phyloP scores from a whole-genome alignment of 139 green algal genomes.

The Chlorella sorokiniana region DNA sequence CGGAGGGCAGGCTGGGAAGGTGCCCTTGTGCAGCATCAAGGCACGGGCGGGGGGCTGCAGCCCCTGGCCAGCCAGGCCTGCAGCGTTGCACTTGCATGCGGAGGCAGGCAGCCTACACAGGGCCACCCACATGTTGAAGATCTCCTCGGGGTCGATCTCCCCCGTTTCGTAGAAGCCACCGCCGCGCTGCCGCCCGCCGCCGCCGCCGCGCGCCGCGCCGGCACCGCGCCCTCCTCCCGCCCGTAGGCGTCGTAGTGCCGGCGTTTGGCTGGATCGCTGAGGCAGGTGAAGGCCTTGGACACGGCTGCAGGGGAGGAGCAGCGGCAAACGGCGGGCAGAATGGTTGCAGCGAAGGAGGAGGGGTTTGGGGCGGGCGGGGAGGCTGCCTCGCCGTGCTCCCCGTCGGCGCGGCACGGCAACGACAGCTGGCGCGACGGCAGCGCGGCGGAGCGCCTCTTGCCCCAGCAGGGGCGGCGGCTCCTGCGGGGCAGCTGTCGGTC shows the following conservation, averaged over 20 bases:
- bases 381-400: background rate
- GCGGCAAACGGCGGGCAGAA: background rate
- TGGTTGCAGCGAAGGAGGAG: background rate
- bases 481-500: too few relatives aligned
- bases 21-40: too few relatives aligned
- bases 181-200: conserved; percentile 17
- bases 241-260: conserved; percentile 71
- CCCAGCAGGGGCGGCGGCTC: too few relatives aligned
- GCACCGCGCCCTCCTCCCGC: conserved; percentile 32
- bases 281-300: conserved; percentile 71
- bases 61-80: too few relatives aligned
- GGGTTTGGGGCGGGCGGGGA: background rate
- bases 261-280: conserved; percentile 65
- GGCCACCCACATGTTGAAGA: conserved; percentile 68
- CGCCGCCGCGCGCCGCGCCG: conserved; percentile 19
- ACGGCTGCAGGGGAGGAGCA: conserved; percentile 43
- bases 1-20: background rate
- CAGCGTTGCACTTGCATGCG: too few relatives aligned
- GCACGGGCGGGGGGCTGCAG: background rate
- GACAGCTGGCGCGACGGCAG: too few relatives aligned
- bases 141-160: conserved; percentile 64
- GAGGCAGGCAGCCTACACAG: too few relatives aligned
- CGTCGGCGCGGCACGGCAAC: background rate
- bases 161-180: conserved; percentile 16
- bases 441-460: too few relatives aligned